Conservation (phyloP, 306 rosid species). For the Ochetophila trinervis region DNA sequence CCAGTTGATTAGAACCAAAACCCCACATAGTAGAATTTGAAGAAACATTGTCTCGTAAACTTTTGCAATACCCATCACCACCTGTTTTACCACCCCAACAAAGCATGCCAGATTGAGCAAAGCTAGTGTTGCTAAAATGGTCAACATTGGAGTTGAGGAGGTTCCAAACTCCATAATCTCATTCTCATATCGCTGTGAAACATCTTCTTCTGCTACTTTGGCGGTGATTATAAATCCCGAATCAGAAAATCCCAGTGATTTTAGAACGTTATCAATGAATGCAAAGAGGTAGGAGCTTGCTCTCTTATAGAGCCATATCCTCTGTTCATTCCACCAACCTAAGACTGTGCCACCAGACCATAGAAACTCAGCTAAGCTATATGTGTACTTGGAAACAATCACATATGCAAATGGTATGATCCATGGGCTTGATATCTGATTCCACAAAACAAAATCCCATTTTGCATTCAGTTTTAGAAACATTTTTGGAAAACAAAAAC, state of each 20-base stretch:
- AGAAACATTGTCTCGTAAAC: constrained; percentile 38
- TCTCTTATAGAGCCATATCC: constrained; percentile 83
- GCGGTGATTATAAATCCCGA: constrained; percentile 56
- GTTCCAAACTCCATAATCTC: constrained; percentile 83
- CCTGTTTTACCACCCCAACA: constrained; percentile 40
- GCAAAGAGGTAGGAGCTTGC: constrained; percentile 65
- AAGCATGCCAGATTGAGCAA: constrained; percentile 61
- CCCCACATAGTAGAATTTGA: constrained; percentile 56
- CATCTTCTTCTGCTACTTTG: constrained; percentile 65
- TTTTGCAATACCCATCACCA: constrained; percentile 21
- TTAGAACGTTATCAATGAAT: constrained; percentile 45
- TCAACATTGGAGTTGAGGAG: constrained; percentile 70
- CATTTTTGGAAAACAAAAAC: not conserved
- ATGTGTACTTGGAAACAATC: constrained; percentile 34
- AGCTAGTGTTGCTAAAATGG: constrained; percentile 54
- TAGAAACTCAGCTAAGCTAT: constrained; percentile 54
- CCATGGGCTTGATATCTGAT: constrained; percentile 76
- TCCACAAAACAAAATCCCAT: constrained; percentile 15
- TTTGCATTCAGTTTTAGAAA: not conserved
- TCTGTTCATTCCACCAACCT: constrained; percentile 87
- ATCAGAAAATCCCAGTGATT: constrained; percentile 41
- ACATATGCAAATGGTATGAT: constrained; percentile 70
- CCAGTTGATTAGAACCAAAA: constrained; percentile 55
- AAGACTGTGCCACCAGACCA: constrained; percentile 56
- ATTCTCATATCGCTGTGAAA: constrained; percentile 44